These are phyloP conservation scores for Alternaria gaisen DNA, from an alignment of 2,329 filamentous ascomycete species.

Conservation along the genomic window DNA sequence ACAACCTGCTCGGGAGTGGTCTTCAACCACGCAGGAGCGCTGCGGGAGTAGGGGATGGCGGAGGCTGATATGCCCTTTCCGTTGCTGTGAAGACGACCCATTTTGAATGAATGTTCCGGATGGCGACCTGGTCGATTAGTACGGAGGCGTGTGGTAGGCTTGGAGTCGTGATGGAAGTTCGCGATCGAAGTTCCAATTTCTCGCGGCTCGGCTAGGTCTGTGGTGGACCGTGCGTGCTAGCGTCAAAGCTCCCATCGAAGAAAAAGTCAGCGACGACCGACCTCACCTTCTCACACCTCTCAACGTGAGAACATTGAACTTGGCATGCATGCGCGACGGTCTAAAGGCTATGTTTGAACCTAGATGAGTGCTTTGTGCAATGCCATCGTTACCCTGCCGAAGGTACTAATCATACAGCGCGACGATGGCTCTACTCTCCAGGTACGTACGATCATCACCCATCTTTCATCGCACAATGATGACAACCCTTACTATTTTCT, in stretches of 20 bases:
- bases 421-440: not conserved
- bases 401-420: slow-evolving; percentile 39
- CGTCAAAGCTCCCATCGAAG: slow-evolving; percentile 13
- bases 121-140: slow-evolving; percentile 36
- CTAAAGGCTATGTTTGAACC: slow-evolving; percentile 3
- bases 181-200: slow-evolving; percentile 28
- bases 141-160: slow-evolving; percentile 35
- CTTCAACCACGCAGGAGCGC: slow-evolving; percentile 94
- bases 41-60: slow-evolving; percentile 96
- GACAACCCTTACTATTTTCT: slow-evolving; percentile 57
- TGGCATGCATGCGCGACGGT: not conserved
- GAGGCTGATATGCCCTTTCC: slow-evolving; percentile 99
- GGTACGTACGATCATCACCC: not conserved
- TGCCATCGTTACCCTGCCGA: slow-evolving; percentile 23
- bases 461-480: slow-evolving; percentile 24
- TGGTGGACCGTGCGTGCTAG: slow-evolving; percentile 21
- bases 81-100: slow-evolving; percentile 99
- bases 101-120: slow-evolving; percentile 60
- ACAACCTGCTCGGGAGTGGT: slow-evolving; percentile 98
- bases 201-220: slow-evolving; percentile 32
- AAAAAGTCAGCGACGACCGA: slow-evolving; percentile 22
- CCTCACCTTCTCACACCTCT: slow-evolving; percentile 6
- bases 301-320: not conserved
- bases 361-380: not conserved
- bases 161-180: slow-evolving; percentile 26